Conservation (phyloP, 768 basidiomycete species). For the Serendipita sp. region DNA sequence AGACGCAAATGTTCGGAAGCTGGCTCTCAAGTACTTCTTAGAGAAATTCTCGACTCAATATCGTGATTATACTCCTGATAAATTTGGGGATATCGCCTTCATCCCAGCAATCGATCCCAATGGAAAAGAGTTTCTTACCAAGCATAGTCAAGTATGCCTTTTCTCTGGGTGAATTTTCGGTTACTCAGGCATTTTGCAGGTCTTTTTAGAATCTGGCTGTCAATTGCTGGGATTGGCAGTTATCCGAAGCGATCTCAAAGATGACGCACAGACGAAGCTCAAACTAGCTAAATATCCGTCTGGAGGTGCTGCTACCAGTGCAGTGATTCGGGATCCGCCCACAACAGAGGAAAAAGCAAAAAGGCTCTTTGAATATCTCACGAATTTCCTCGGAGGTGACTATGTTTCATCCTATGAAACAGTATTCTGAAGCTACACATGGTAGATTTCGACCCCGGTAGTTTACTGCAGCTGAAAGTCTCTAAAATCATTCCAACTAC, state of each 20-base stretch:
- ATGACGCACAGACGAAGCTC: constrained; percentile 43
- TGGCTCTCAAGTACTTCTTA: constrained; percentile 68
- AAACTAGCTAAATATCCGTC: constrained; percentile 57
- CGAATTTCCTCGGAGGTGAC: constrained; percentile 42
- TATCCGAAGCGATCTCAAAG: constrained; percentile 35
- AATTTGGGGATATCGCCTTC: constrained; percentile 48
- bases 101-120: constrained; percentile 53
- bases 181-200: constrained; percentile 25
- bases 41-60: constrained; percentile 53
- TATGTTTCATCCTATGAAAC: constrained; percentile 12
- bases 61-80: constrained; percentile 35
- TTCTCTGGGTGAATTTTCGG: background rate
- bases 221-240: constrained; percentile 57
- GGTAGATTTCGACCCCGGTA: constrained; percentile 39
- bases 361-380: constrained; percentile 51
- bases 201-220: constrained; percentile 54
- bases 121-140: constrained; percentile 33
- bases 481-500: constrained; percentile 49
- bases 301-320: constrained; percentile 36
- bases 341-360: constrained; percentile 35
- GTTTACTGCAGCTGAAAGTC: constrained; percentile 41
- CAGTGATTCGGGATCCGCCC: constrained; percentile 47
- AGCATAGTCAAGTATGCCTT: constrained; percentile 41
- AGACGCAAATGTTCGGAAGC: constrained; percentile 32
- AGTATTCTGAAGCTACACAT: background rate